Evolutionary conservation across 2,329 filamentous ascomycete species (phyloP).

Genomic region (Botryosphaeria dothidea): DNA sequence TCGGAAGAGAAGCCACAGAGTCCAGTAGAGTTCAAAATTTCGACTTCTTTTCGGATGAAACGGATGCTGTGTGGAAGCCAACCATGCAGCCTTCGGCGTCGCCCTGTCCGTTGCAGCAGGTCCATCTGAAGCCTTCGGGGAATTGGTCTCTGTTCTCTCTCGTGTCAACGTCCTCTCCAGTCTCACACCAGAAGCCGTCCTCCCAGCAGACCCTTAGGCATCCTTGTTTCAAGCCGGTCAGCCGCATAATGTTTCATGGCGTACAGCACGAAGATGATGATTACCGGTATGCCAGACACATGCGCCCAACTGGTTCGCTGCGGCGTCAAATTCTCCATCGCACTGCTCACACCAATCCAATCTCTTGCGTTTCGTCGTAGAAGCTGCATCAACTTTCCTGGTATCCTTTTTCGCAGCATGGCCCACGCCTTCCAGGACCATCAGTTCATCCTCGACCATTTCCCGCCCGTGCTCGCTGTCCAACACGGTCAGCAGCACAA

Average conservation of each 20-base stretch:
- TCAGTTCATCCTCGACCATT: background rate
- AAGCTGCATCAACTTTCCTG: background rate
- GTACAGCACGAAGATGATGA: background rate
- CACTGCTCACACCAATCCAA: background rate
- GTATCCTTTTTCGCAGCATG: background rate
- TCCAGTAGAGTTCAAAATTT: background rate
- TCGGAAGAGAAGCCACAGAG: background rate
- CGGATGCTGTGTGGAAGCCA: background rate
- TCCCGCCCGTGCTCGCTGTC: background rate
- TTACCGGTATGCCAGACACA: conserved; percentile 6
- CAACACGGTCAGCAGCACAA: background rate
- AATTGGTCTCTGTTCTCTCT: conserved; percentile 26
- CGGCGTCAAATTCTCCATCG: background rate
- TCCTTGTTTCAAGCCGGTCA: background rate
- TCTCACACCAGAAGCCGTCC: background rate
- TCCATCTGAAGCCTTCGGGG: conserved; percentile 32
- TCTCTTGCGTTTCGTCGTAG: background rate
- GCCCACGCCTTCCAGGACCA: background rate
- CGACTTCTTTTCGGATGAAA: background rate
- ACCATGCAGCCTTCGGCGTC: background rate
- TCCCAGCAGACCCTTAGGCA: background rate
- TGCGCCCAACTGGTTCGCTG: background rate
- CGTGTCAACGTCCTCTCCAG: conserved; percentile 25
- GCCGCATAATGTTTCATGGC: background rate
- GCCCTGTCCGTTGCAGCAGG: conserved; percentile 26